These are phyloP conservation scores for Elsinoe australis DNA, from an alignment of 2,329 filamentous ascomycete species.

Conservation along the genomic window DNA sequence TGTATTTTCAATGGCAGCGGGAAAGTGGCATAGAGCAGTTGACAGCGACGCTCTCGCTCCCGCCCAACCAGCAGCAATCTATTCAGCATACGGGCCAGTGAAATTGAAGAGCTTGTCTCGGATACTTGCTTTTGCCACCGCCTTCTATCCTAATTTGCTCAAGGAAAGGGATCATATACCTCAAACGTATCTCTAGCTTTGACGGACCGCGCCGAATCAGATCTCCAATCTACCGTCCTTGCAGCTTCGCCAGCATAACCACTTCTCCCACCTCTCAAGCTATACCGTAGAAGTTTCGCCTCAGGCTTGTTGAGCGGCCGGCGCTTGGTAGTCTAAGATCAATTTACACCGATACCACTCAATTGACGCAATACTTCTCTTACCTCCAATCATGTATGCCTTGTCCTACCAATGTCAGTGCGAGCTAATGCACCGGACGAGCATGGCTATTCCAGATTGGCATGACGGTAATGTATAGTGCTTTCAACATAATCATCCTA, in stretches of 20 bases:
- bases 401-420: neutral
- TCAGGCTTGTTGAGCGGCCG: neutral
- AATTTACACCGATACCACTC: neutral
- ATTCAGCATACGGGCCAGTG: neutral
- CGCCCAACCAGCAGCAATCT: neutral
- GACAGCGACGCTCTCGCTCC: no score
- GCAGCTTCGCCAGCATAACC: constrained; percentile 1
- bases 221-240: neutral
- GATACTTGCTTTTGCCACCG: neutral
- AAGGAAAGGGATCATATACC: neutral
- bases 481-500: constrained; percentile 2
- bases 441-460: constrained; percentile 6
- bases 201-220: neutral
- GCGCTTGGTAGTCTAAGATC: neutral
- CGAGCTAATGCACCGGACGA: neutral
- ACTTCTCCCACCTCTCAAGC: neutral
- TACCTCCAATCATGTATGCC: no score
- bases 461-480: neutral
- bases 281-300: neutral
- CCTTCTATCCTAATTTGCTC: neutral
- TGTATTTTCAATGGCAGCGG: no score
- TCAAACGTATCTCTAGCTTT: neutral
- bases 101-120: neutral
- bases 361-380: neutral
- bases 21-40: no score